A percentile compares a stretch with the other conserved stretches of the same genome.
phyloP scores from a whole-genome alignment of 1,284 basidiomycete species.

The Trichosporon ovoides region DNA sequence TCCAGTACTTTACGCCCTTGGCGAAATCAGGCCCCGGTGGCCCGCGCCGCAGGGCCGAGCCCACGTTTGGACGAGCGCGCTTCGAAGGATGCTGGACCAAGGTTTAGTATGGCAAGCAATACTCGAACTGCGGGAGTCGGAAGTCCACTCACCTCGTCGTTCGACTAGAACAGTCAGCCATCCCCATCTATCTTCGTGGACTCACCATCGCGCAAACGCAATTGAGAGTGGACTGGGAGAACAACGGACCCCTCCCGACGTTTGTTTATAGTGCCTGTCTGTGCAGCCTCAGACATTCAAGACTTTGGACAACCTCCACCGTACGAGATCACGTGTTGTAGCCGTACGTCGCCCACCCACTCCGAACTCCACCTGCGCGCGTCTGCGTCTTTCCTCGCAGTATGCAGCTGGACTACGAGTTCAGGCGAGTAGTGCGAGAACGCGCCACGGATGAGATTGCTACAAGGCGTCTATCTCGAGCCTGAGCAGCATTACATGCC shows the following conservation, averaged over 20 bases:
- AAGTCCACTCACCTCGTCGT: not conserved
- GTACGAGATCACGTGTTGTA: not conserved
- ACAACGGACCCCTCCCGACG: not conserved
- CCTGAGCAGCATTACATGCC: no score
- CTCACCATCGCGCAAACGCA: not conserved
- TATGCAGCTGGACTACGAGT: no score
- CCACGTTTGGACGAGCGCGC: conserved; percentile 26
- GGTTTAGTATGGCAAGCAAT: not conserved
- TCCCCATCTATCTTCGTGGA: not conserved
- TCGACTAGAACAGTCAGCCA: not conserved
- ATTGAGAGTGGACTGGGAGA: no score
- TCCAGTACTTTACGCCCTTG: conserved; percentile 52
- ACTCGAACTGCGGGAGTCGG: not conserved
- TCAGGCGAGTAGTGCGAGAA: no score
- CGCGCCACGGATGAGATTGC: no score
- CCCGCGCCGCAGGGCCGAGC: conserved; percentile 28
- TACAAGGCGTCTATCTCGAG: no score
- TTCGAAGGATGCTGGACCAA: conserved; percentile 17
- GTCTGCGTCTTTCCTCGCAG: no score
- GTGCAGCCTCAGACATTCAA: not conserved
- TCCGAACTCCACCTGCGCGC: no score
- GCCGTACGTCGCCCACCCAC: no score
- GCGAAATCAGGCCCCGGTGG: conserved; percentile 44
- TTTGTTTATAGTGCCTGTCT: not conserved
- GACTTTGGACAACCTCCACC: conserved; percentile 4